These are phyloP conservation scores for Cercospora berteroae DNA, from an alignment of 2,329 filamentous ascomycete species.

Conservation along the genomic window DNA sequence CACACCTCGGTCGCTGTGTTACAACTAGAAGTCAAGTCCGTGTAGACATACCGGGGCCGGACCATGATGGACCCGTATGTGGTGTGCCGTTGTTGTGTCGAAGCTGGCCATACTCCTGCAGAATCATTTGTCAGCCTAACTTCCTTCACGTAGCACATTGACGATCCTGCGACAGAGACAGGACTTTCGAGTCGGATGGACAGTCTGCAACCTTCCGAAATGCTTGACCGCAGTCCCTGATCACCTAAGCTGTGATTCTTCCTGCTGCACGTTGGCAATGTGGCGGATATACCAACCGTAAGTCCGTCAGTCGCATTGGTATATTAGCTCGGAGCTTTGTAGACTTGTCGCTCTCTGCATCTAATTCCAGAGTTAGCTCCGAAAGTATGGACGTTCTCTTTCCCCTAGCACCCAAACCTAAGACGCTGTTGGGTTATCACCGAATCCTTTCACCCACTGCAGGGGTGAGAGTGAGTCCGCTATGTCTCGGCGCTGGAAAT, in stretches of 20 bases:
- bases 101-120: neutral
- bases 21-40: neutral
- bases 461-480: slow-evolving; percentile 53
- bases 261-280: neutral
- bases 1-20: neutral
- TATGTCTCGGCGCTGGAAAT: slow-evolving; percentile 57
- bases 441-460: slow-evolving; percentile 53
- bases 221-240: neutral
- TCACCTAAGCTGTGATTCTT: neutral
- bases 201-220: neutral
- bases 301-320: neutral
- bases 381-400: neutral
- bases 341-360: neutral
- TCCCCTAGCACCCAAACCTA: slow-evolving; percentile 32
- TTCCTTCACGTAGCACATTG: neutral
- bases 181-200: neutral
- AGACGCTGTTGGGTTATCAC: slow-evolving; percentile 50
- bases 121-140: neutral
- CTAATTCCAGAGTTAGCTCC: too few relatives aligned
- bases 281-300: neutral
- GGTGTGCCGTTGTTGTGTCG: neutral
- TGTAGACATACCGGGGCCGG: neutral
- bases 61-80: neutral
- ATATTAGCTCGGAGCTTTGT: neutral
- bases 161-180: neutral